These are phyloP conservation scores for Macadamia integrifolia DNA, from an alignment of 164 flowering plant genomes.

Conservation along the genomic window DNA sequence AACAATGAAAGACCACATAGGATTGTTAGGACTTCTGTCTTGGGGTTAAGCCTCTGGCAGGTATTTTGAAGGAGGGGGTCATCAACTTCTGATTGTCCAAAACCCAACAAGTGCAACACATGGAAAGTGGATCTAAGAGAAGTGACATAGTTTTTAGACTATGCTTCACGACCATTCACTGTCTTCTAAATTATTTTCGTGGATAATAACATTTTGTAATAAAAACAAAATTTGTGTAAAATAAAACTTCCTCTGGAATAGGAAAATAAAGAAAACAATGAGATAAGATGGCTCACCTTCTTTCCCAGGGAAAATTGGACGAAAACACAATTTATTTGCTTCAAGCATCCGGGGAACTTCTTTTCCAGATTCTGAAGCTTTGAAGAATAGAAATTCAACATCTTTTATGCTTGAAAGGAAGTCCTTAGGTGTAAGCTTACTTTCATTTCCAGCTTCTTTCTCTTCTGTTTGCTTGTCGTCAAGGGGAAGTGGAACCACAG, in stretches of 20 bases:
- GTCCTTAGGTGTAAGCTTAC: conserved; percentile 56
- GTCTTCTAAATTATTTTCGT: not conserved
- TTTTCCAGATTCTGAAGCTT: conserved; percentile 86
- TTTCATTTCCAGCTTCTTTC: conserved; percentile 33
- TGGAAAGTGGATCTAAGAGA: not conserved
- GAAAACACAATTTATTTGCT: conserved; percentile 79
- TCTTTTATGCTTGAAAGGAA: conserved; percentile 73
- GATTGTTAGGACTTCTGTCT: not conserved
- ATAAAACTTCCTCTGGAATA: too few relatives aligned
- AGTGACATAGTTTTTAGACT: not conserved
- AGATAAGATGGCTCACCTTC: conserved; percentile 38
- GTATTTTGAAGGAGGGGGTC: not conserved
- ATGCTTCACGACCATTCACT: not conserved
- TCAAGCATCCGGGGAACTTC: conserved; percentile 97
- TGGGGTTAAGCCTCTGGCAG: not conserved
- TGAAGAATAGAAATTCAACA: conserved; percentile 66
- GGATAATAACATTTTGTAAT: too few relatives aligned
- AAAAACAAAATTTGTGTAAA: too few relatives aligned
- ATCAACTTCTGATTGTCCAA: not conserved
- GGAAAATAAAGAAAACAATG: not conserved
- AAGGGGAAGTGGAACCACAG: conserved; percentile 25
- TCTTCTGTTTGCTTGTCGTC: conserved; percentile 28
- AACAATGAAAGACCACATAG: not conserved
- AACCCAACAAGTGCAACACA: not conserved
- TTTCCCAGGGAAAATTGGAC: conserved; percentile 57